Evolutionary conservation across 73 alveolate genomes (phyloP).

Genomic region (Blepharisma stoltei): DNA sequence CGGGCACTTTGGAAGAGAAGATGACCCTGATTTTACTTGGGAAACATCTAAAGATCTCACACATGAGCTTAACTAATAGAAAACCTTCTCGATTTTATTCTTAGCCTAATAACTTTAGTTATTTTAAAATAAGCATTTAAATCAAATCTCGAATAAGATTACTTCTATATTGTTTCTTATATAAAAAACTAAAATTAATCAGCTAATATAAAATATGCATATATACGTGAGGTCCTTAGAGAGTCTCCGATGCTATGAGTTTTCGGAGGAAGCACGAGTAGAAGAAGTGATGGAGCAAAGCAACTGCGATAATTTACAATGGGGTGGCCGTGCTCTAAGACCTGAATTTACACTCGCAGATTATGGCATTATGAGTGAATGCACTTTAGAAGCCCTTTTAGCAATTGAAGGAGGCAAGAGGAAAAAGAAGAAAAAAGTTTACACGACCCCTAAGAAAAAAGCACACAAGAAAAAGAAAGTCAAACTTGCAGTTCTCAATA

Average conservation of each 20-base stretch:
- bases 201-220: no score
- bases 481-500: conserved; percentile 71
- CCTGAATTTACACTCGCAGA: background rate
- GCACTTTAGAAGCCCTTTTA: conserved; percentile 51
- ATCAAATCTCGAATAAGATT: no score
- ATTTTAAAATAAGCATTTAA: no score
- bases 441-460: conserved; percentile 73
- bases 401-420: conserved; percentile 79
- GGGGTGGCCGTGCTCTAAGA: background rate
- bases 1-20: conserved; percentile 89
- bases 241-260: no score
- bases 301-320: no score
- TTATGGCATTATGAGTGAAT: conserved; percentile 31
- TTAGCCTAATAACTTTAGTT: no score
- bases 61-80: background rate
- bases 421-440: conserved; percentile 80
- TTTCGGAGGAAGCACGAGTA: no score
- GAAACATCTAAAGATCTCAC: conserved; percentile 57
- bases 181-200: no score
- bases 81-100: no score
- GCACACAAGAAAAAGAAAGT: conserved; percentile 74
- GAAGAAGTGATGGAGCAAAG: no score
- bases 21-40: conserved; percentile 68
- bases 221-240: no score
- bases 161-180: no score